Conservation (phyloP, 768 basidiomycete species). For the Hygrophorus russula region DNA sequence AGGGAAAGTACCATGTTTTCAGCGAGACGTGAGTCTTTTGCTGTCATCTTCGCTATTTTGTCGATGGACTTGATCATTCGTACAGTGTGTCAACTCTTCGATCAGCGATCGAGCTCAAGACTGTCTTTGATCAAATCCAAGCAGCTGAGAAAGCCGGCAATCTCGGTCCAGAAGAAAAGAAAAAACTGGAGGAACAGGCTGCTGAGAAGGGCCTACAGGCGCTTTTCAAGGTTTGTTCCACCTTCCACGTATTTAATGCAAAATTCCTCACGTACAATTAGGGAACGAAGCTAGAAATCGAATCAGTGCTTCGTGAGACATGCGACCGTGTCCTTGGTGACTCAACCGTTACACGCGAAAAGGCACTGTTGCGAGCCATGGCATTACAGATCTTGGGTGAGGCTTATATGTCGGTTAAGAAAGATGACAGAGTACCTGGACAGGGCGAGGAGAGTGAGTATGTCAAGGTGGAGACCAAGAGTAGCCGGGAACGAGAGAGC, state of each 20-base stretch:
- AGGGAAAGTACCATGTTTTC: constrained; percentile 88
- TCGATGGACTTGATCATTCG: constrained; percentile 4
- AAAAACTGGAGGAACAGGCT: constrained; percentile 79
- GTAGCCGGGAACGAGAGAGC: constrained; percentile 32
- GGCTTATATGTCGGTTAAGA: constrained; percentile 60
- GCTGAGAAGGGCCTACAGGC: constrained; percentile 89
- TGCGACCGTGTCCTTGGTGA: constrained; percentile 74
- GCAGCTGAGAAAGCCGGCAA: constrained; percentile 83
- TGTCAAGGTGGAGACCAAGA: constrained; percentile 70
- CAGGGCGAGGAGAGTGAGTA: constrained; percentile 62
- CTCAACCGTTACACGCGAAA: constrained; percentile 36
- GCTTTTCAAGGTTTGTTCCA: constrained; percentile 64
- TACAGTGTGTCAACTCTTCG: constrained; percentile 72
- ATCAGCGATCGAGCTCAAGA: constrained; percentile 80
- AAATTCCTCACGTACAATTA: constrained; percentile 17
- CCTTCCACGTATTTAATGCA: no score
- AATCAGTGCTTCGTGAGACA: constrained; percentile 80
- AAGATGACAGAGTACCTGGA: constrained; percentile 31
- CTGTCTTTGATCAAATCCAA: constrained; percentile 85
- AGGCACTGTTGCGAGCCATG: constrained; percentile 63
- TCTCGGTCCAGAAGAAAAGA: constrained; percentile 66
- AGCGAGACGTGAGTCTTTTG: constrained; percentile 70
- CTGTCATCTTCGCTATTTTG: constrained; percentile 1
- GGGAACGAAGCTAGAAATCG: constrained; percentile 88
- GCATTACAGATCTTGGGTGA: constrained; percentile 81